Base-by-base conservation (phyloP, 306 rosid genomes). In the Ormosia semicastrata region DNA sequence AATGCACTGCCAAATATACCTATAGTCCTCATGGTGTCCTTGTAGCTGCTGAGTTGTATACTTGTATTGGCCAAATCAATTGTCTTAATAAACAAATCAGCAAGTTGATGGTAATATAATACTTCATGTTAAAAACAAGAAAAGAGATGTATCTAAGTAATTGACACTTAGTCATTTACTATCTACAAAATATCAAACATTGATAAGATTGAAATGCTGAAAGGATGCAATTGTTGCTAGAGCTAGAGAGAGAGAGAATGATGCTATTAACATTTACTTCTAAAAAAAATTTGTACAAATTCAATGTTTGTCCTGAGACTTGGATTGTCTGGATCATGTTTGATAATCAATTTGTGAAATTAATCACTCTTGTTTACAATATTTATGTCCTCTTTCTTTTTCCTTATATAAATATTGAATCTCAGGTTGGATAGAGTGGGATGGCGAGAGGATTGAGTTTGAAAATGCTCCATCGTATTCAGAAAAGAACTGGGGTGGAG, bases 401-500 rank as follows among this genome's bases (percentile, higher is more conserved):
- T 82, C 43, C 73, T 89, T 66, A 77, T 87, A 74, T 86, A 18
- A 81, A 47, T 52, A 88, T 75, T 87, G 83, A 81, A 85, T 89
- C 75, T 82, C 98, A 95, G 99, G 99, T 79, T 95, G 99, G 99
- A 95, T 95, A 82, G 99, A 95, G 91, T 95, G 99, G 99, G 98
- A 87, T 41, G 95, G 92, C 57, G 98, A 93, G 89, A 91, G 92
- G 87, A 82, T 89, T 79, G 99, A 95, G 86, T 95, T 95, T 77
- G 87, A 91, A 46, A 85, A 95, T 88, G 99, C 99, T 66, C 97
- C 95, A 40, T 91, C 99, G 40, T 93, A 95, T 85, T 93, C 97
- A 2, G 98, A 95, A 83, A 93, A 95, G 89, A 95, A 95, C 62
- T 95, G 99, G 99, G 99, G 99, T 73, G 99, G 95, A 85, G 95